phyloP scores from a whole-genome alignment of 2,329 filamentous ascomycete species.

The Dryadomyces quercivorus region DNA sequence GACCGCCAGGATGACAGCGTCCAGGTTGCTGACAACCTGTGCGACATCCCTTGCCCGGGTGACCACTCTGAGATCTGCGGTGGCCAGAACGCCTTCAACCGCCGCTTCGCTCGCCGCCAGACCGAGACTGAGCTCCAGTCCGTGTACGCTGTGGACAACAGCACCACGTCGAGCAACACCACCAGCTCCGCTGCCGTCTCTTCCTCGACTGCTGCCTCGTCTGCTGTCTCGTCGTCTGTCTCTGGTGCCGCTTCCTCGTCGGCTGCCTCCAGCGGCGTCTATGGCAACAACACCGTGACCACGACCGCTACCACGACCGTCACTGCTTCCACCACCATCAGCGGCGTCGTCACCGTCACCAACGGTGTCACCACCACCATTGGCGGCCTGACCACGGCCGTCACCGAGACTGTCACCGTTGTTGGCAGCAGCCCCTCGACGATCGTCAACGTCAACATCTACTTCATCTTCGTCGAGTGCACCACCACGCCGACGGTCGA shows the following conservation, averaged over 20 bases:
- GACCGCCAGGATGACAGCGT: neutral
- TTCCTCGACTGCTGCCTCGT: neutral
- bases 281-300: neutral
- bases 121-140: neutral
- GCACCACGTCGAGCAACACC: neutral
- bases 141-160: neutral
- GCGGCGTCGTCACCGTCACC: neutral
- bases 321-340: neutral
- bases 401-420: neutral
- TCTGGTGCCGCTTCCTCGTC: neutral
- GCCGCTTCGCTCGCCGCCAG: neutral
- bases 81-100: neutral
- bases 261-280: neutral
- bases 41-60: neutral
- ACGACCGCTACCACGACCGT: neutral
- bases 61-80: neutral
- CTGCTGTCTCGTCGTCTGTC: neutral
- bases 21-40: neutral
- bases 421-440: neutral
- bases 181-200: neutral
- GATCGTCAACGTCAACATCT: neutral
- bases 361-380: neutral
- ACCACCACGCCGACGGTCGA: neutral
- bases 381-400: neutral
- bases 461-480: slow-evolving; percentile 4